Evolutionary conservation across 139 green algal genomes (phyloP).

Genomic region (Tetradesmus obliquus): DNA sequence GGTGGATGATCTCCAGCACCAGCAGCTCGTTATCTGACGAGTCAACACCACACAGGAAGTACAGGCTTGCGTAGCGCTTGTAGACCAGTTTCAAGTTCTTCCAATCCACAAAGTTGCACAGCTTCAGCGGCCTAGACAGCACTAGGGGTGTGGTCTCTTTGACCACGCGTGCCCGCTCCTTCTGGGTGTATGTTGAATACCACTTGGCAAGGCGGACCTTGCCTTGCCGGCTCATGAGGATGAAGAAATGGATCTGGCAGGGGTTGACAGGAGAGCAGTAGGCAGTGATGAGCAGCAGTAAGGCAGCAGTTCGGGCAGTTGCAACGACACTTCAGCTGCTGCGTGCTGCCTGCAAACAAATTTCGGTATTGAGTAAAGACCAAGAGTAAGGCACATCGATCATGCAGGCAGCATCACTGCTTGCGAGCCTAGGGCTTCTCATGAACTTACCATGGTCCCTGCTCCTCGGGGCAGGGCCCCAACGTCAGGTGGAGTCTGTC

Average conservation of each 20-base stretch:
- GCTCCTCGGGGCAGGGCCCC: not conserved
- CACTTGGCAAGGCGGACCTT: conserved; percentile 98
- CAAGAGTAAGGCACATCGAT: not conserved
- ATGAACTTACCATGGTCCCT: not conserved
- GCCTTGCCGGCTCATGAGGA: conserved; percentile 96
- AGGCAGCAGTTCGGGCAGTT: not conserved
- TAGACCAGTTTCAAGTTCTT: conserved; percentile 90
- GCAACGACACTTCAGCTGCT: not conserved
- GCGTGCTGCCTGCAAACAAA: not conserved
- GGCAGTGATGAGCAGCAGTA: not conserved
- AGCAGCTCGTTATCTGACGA: conserved; percentile 62
- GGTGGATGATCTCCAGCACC: conserved; percentile 95
- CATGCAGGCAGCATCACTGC: not conserved
- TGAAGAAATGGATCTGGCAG: conserved; percentile 94
- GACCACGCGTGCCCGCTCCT: conserved; percentile 88
- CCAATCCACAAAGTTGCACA: conserved; percentile 99
- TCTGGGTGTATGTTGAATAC: conserved; percentile 95
- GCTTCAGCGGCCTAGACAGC: conserved; percentile 83
- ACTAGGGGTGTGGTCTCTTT: conserved; percentile 89
- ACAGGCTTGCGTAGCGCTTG: conserved; percentile 96
- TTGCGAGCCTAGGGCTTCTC: not conserved
- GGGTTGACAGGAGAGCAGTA: not conserved
- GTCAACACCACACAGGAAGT: conserved; percentile 94
- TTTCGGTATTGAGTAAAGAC: not conserved
- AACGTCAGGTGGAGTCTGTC: not conserved